Evolutionary conservation across 805 yeast species (phyloP).

Genomic region (Starmera quercuum): DNA sequence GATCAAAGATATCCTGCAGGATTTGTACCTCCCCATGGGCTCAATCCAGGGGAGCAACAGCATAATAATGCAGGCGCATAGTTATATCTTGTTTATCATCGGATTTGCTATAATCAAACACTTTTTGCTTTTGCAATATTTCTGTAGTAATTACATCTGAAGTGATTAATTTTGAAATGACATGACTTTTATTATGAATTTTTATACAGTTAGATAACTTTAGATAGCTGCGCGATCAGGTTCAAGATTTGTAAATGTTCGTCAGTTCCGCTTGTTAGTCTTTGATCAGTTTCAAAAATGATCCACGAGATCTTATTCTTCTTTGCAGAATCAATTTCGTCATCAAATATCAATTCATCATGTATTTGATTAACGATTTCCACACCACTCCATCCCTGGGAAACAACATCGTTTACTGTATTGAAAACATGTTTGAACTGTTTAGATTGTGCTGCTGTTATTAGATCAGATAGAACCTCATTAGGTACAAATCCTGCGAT

Average conservation of each 20-base stretch:
- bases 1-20: conserved; percentile 1
- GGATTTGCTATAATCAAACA: neutral
- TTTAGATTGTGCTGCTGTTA: conserved; percentile 27
- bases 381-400: conserved; percentile 75
- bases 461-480: conserved; percentile 32
- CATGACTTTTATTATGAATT: too few relatives aligned
- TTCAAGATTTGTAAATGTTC: conserved; percentile 80
- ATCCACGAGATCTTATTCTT: conserved; percentile 60
- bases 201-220: conserved; percentile 10
- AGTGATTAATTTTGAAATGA: too few relatives aligned
- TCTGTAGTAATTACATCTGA: too few relatives aligned
- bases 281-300: conserved; percentile 68
- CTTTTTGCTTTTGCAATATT: too few relatives aligned
- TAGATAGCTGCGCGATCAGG: conserved; percentile 46
- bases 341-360: conserved; percentile 53
- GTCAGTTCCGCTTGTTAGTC: conserved; percentile 78
- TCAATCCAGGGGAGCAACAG: too few relatives aligned
- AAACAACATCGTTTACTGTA: conserved; percentile 42
- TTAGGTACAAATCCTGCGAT: conserved; percentile 71
- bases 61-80: too few relatives aligned
- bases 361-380: conserved; percentile 69
- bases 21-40: neutral
- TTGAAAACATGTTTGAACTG: conserved; percentile 26
- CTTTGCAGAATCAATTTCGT: conserved; percentile 36
- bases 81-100: neutral